Evolutionary conservation across 2,329 filamentous ascomycete species (phyloP), one percentile per base, ranked within the genome.

Genomic region (Fusarium dlaminii): DNA sequence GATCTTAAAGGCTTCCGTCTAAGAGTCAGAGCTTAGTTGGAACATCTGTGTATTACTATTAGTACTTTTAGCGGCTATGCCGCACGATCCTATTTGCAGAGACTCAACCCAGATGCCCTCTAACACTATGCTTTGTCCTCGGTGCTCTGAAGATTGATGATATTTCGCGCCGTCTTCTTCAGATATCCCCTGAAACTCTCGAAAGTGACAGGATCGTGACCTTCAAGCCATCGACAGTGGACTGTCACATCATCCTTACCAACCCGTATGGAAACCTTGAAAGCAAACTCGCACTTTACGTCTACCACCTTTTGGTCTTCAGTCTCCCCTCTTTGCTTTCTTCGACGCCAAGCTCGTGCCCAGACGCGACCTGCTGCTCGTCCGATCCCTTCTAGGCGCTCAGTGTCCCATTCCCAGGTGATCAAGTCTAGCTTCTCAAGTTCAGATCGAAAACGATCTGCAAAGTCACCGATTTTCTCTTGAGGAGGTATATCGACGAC

Each of bases 181-280:
- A 97, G 73, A 85, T 95, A 94, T 0, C 94, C 95, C 68, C 91
- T 92, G 72, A 99, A 94, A 80, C 95, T 98, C 83, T 97, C 93
- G 81, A 96, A 98, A 0, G 96, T 79, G 2, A 91, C 87, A 24
- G 88, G 85, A 74, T 97, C 93, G 11, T 87, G 85, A 0, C 96
- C 96, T 76, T 94, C 91, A 2, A 94, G 79, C 95, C 82, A 84
- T 37, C 93, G 86, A 61, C 93, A 85, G 9, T 82, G 75, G 9
- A 92, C 83, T 5, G 79, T 81, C 0, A 91, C 84, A 24, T 82
- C 79, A 4, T 79, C 76, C 57, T 80, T 80, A 24, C 82, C 78
- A 3, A 84, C 80, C 5, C 81, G 83, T 29, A 91, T 78, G n/a
- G 82, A 80, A 14, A 93, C 81, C 62, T 85, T 87, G 77, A 93